Percentiles rank a stretch among this genome's conserved stretches.
These are phyloP conservation scores for Yamadazyma diddensiae DNA, from an alignment of 1,139 yeast species.

Conservation along the genomic window DNA sequence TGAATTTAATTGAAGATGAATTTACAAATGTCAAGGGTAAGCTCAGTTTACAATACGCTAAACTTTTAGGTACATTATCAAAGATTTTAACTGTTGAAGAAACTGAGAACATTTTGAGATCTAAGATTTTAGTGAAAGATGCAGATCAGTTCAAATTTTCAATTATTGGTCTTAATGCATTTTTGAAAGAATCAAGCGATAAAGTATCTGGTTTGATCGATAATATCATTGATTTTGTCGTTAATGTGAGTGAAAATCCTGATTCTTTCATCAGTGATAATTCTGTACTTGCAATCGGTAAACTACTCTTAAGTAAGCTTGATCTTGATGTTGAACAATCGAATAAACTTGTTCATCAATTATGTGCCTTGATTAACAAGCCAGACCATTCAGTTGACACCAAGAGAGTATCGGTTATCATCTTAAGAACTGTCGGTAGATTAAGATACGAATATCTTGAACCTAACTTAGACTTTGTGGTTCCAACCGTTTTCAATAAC, in stretches of 20 bases:
- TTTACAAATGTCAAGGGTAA: constrained; percentile 51
- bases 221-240: constrained; percentile 48
- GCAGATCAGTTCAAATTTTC: constrained; percentile 55
- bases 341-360: constrained; percentile 39
- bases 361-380: constrained; percentile 47
- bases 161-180: constrained; percentile 72
- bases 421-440: constrained; percentile 71
- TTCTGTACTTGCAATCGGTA: constrained; percentile 82
- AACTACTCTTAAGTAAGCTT: constrained; percentile 49
- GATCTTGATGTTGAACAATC: constrained; percentile 21
- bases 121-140: constrained; percentile 53
- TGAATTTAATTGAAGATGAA: constrained; percentile 76
- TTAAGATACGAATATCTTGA: constrained; percentile 49
- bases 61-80: constrained; percentile 72
- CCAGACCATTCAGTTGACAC: constrained; percentile 73
- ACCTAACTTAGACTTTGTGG: constrained; percentile 56
- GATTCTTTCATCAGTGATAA: constrained; percentile 68
- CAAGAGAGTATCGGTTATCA: constrained; percentile 75
- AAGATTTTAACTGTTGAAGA: constrained; percentile 65
- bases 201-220: constrained; percentile 52
- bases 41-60: constrained; percentile 72
- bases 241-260: constrained; percentile 43
- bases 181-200: constrained; percentile 70
- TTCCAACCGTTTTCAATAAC: constrained; percentile 75
- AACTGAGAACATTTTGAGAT: constrained; percentile 56